Base-by-base conservation (phyloP, 257 asterid genomes). In the Lithospermum erythrorhizon region DNA sequence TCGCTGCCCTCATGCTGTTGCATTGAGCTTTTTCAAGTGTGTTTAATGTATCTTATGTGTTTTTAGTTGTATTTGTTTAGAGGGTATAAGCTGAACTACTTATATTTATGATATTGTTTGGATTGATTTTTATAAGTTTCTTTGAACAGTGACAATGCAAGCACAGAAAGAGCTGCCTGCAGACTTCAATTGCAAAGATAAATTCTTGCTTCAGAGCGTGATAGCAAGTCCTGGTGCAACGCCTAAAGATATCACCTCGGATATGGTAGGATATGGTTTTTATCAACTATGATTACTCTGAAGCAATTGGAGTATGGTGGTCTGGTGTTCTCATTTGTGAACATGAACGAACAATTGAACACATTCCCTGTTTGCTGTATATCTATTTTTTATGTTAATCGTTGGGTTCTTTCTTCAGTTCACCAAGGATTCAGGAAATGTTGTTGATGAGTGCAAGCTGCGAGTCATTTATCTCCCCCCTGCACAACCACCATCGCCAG, bases 91-190 rank as follows among this genome's bases (percentile, higher is more conserved):
- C 11, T 10, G 45, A 35, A 35, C 7, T 35, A 35, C 45, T 6
- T 2, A 35, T 35, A 35, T 35, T 35, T 35, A 35, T 35, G 3
- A 0, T 8, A 35, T 27, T 27, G 32, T 27, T 27, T 27, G 32
- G 32, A 27, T 7, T 27, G 32, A 27, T 1, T n/a, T n/a, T n/a
- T 3, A 27, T 1, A 35, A 35, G 45, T 35, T 35, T 8, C 11
- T 35, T 41, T 11, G 3, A 41, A 41, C 72, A 86, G 95, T 86
- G 58, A 83, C 84, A 1, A 86, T 86, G 95, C 95, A 86, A 82
- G 87, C 95, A 57, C 95, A 86, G 71, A 82, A 70, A 66, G 95
- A 83, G 78, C 79, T 84, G 70, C 95, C 95, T 6, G 66, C 82
- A 0, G 95, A 83, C 54, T 74, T 86, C 85, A 83, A 81, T 74